Evolutionary conservation across 2,329 filamentous ascomycete species (phyloP).

Genomic region (Elsinoe arachidis): DNA sequence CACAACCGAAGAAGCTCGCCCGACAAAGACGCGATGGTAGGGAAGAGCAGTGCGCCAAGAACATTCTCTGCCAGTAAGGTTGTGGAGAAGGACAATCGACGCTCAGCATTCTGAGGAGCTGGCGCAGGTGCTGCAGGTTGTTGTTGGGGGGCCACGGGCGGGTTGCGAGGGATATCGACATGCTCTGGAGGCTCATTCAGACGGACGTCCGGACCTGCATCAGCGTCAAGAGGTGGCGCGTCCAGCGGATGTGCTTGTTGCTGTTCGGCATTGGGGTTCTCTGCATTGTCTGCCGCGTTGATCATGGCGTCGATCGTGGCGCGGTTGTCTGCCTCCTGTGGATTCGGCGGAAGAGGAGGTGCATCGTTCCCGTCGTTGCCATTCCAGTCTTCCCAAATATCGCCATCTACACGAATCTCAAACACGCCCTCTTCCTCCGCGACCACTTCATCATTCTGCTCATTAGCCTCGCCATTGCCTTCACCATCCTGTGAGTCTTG

Average conservation of each 20-base stretch:
- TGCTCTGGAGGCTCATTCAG: conserved; percentile 14
- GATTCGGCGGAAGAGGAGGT: conserved; percentile 24
- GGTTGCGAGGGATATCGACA: conserved; percentile 12
- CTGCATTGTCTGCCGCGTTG: background rate
- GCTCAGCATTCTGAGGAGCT: conserved; percentile 24
- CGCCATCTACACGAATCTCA: conserved; percentile 28
- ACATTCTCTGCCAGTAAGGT: conserved; percentile 51
- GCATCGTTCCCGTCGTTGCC: conserved; percentile 32
- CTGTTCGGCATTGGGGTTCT: background rate
- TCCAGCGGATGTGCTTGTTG: conserved; percentile 23
- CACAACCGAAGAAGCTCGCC: conserved; percentile 64
- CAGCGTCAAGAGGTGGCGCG: conserved; percentile 26
- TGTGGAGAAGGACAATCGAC: conserved; percentile 43
- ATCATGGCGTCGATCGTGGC: conserved; percentile 5
- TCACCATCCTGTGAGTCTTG: conserved; percentile 21
- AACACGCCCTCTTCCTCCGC: conserved; percentile 26
- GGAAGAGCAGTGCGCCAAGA: conserved; percentile 67
- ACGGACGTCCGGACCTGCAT: conserved; percentile 18
- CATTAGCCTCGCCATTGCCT: conserved; percentile 16
- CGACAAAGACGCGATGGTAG: conserved; percentile 67
- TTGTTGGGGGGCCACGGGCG: conserved; percentile 13
- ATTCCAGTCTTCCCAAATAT: conserved; percentile 36
- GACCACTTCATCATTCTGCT: conserved; percentile 14
- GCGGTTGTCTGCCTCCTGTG: conserved; percentile 16
- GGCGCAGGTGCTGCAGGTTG: conserved; percentile 15